phyloP scores from a whole-genome alignment of 345 rosid genomes.

The Atalantia buxifolia region DNA sequence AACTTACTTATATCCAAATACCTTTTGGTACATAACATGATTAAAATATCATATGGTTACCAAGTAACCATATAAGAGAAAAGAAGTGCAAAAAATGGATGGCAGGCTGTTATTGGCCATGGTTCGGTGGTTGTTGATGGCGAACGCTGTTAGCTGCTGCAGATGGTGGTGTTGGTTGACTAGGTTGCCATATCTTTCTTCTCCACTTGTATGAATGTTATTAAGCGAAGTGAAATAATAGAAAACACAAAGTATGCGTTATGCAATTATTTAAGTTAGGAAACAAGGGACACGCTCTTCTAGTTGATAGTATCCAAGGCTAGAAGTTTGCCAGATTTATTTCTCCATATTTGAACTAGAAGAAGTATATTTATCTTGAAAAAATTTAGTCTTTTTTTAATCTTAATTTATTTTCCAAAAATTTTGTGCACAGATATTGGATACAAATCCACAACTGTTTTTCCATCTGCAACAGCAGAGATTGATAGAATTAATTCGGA shows the following conservation, averaged over 20 bases:
- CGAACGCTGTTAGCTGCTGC: not conserved
- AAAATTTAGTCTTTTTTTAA: not conserved
- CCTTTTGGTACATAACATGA: not conserved
- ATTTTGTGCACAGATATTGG: constrained; percentile 58
- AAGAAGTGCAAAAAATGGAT: not conserved
- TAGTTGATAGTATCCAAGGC: not conserved
- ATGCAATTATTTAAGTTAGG: not conserved
- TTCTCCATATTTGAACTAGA: not conserved
- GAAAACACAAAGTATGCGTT: not conserved
- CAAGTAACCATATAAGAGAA: not conserved
- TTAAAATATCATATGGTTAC: not conserved
- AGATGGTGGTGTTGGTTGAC: not conserved
- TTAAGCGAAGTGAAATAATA: not conserved
- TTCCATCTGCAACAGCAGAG: constrained; percentile 99
- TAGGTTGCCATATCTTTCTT: not conserved
- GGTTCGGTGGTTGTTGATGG: not conserved
- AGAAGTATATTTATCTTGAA: not conserved
- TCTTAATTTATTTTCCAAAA: constrained; percentile 8
- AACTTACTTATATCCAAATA: not conserved
- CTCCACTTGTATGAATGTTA: not conserved
- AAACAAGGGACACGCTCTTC: not conserved
- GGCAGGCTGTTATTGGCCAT: not conserved
- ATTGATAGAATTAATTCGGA: constrained; percentile 89
- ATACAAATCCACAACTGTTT: constrained; percentile 91
- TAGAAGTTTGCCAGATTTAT: not conserved